These are phyloP conservation scores for Ramalina peruviana DNA, from an alignment of 495 filamentous ascomycete species.

Conservation along the genomic window DNA sequence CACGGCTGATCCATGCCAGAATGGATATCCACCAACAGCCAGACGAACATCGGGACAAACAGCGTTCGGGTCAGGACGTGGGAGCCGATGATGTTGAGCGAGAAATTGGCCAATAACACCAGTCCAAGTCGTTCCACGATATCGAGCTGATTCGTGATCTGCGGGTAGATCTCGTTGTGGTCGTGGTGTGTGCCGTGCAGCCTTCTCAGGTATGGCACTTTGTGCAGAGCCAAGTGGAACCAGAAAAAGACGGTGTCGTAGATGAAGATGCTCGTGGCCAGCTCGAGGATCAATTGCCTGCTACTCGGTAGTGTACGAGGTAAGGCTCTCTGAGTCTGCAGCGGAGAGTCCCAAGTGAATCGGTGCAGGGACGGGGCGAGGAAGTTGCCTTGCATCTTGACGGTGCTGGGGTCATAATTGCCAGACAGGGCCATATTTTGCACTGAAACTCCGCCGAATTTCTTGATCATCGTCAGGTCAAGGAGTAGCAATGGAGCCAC, in stretches of 20 bases:
- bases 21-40: conserved; percentile 23
- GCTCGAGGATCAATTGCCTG: conserved; percentile 18
- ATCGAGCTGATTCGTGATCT: conserved; percentile 22
- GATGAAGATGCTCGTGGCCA: conserved; percentile 16
- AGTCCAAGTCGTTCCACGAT: conserved; percentile 18
- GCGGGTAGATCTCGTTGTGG: conserved; percentile 20
- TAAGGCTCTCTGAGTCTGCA: conserved; percentile 19
- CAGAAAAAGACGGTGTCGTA: conserved; percentile 25
- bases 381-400: conserved; percentile 13
- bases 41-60: conserved; percentile 23
- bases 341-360: conserved; percentile 18
- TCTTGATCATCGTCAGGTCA: conserved; percentile 24
- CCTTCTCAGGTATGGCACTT: conserved; percentile 9
- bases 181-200: conserved; percentile 20
- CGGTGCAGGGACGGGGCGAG: conserved; percentile 20
- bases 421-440: conserved; percentile 14
- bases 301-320: conserved; percentile 14
- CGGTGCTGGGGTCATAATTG: conserved; percentile 16
- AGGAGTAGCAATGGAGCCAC: conserved; percentile 17
- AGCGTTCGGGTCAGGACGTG: conserved; percentile 23
- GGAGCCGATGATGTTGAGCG: conserved; percentile 22
- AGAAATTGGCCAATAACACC: conserved; percentile 23
- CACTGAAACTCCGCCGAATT: conserved; percentile 18
- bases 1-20: conserved; percentile 20
- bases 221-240: conserved; percentile 23